A percentile compares a stretch with the other conserved stretches of the same genome.
phyloP scores from a whole-genome alignment of 768 basidiomycete genomes.

The Podaxis sp. region DNA sequence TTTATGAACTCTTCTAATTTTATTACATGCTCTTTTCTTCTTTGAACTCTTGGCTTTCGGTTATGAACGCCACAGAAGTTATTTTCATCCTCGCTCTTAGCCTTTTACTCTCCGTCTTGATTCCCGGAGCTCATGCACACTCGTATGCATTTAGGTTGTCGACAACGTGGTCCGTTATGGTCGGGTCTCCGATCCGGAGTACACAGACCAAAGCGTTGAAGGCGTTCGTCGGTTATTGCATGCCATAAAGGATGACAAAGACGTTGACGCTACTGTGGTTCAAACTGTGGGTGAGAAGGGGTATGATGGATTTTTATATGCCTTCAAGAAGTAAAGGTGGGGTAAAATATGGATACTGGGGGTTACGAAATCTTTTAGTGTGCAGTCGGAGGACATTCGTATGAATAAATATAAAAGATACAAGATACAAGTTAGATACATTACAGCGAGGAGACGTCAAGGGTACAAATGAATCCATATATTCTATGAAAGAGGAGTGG shows the following conservation, averaged over 20 bases:
- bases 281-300: constrained; percentile 51
- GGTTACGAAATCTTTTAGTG: background rate
- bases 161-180: constrained; percentile 62
- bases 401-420: background rate
- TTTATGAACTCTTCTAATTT: background rate
- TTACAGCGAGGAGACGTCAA: background rate
- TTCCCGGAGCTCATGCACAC: background rate
- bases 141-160: constrained; percentile 40
- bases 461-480: background rate
- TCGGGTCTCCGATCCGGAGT: constrained; percentile 40
- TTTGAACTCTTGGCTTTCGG: background rate
- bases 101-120: background rate
- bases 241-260: constrained; percentile 46
- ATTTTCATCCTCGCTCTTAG: background rate
- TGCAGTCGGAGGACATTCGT: background rate
- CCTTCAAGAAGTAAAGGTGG: constrained; percentile 34
- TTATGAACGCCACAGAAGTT: background rate
- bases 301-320: constrained; percentile 55
- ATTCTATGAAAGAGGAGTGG: background rate
- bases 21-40: background rate
- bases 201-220: constrained; percentile 34
- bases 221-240: constrained; percentile 48
- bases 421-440: background rate
- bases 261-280: constrained; percentile 52
- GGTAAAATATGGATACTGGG: background rate